phyloP scores from a whole-genome alignment of 306 rosid species.

The Lathyrus oleraceus region DNA sequence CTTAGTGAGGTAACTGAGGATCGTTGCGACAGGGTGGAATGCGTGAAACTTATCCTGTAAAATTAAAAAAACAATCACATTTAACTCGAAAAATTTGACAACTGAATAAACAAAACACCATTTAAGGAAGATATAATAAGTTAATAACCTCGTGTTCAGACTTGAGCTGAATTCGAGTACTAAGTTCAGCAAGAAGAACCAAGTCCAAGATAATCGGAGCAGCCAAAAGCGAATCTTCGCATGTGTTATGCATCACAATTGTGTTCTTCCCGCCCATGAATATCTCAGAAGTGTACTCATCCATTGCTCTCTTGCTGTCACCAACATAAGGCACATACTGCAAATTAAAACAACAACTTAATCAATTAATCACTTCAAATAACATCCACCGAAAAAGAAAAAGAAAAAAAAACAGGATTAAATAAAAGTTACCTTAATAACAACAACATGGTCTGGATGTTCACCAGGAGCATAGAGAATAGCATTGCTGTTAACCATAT shows the following conservation, averaged over 20 bases:
- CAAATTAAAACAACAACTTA: not conserved
- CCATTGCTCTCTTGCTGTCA: conserved; percentile 97
- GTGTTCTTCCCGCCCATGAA: conserved; percentile 95
- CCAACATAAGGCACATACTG: conserved; percentile 92
- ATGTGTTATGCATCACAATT: conserved; percentile 90
- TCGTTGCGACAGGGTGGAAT: conserved; percentile 93
- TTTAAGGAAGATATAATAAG: not conserved
- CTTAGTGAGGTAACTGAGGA: conserved; percentile 91
- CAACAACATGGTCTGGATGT: conserved; percentile 97
- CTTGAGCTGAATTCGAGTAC: conserved; percentile 85
- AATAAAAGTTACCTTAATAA: conserved; percentile 59
- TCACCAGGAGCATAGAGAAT: conserved; percentile 91
- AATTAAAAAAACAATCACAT: not conserved
- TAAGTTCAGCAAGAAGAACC: conserved; percentile 97
- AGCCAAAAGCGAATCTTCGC: conserved; percentile 95
- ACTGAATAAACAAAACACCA: not conserved
- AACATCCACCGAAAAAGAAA: not conserved
- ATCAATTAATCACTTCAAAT: not conserved
- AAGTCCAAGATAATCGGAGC: conserved; percentile 93
- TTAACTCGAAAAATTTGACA: not conserved
- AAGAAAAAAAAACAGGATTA: not conserved
- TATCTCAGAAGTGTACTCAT: conserved; percentile 96
- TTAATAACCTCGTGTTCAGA: conserved; percentile 73
- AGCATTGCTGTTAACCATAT: conserved; percentile 93
- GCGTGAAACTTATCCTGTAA: conserved; percentile 87